Base-by-base conservation (phyloP, 1,284 basidiomycete genomes). In the Puccinia triticina region DNA sequence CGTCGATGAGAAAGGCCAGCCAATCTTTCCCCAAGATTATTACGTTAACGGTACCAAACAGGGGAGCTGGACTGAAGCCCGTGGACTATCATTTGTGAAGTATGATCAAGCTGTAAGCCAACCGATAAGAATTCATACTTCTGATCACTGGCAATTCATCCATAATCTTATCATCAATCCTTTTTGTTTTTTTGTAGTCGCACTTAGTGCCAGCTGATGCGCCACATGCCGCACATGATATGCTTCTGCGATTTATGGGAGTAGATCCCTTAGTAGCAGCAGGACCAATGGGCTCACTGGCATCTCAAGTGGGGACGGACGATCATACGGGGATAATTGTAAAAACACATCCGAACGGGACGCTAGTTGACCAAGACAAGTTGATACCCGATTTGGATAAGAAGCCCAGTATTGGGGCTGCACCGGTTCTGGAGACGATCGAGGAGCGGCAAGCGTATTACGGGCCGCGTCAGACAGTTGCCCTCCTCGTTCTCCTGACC, bases 241-340 rank as follows among this genome's bases (percentile, higher is more conserved):
- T 99, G 97, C 96, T 99, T 85, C 91, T 96, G 74, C 93, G 95
- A 23, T 98, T 98, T 89, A 93, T 96, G 91, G 92, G 91, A 72
- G 91, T 96, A 80, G 92, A 98, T 88, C 93, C 95, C 85, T 90
- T 92, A 40, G 90, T 91, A 4, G 90, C 97, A 67, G 89, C 92
- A 1, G 94, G 88, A 0, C 93, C 83, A 89, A 92, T 83, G 90
- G 93, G 48, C 91, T 92, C 53, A 88, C 89, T 85, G 91, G 92
- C 93, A 5, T 94, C 92, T 83, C 90, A 90, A 55, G 89, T 97
- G 34, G 95, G 94, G 12, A 88, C 87, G 81, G 94, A 92, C 87
- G 92, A 90, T 64, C 86, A 83, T n/a, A 40, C 23, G 48, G 66
- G 53, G 10, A 69, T 79, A 8, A 26, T 79, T n/a, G n/a, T 66